Percentiles rank a stretch among this genome's conserved stretches.
These are phyloP conservation scores for Botrytis byssoidea DNA, from an alignment of 2,329 filamentous ascomycete genomes.

Conservation along the genomic window DNA sequence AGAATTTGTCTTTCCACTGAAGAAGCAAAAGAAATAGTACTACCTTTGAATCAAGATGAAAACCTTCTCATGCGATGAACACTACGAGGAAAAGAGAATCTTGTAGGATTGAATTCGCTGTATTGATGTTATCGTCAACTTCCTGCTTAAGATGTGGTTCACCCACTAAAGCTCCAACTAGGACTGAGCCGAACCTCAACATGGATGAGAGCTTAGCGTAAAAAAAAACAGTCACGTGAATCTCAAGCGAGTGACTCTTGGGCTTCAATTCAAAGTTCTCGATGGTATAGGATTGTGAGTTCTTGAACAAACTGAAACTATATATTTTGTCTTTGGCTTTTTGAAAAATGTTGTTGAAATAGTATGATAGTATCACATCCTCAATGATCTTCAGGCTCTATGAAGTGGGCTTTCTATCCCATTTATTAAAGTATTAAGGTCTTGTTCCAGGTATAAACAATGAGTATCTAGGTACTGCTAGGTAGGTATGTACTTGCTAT, in stretches of 20 bases:
- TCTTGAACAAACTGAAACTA: not conserved
- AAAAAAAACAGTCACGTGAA: conserved; percentile 1
- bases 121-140: conserved; percentile 20
- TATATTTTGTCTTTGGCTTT: not conserved
- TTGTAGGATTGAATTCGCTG: conserved; percentile 1
- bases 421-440: not conserved
- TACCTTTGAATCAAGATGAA: not conserved
- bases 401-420: not conserved
- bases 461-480: not conserved
- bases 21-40: not conserved
- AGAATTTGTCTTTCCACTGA: not conserved
- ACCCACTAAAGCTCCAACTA: conserved; percentile 14
- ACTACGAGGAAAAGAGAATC: not conserved
- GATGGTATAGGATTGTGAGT: not conserved
- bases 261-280: not conserved
- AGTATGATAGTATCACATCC: not conserved
- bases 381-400: not conserved
- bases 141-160: conserved; percentile 18
- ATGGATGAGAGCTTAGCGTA: conserved; percentile 21
- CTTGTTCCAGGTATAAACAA: conserved; percentile 1
- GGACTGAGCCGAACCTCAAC: conserved; percentile 19
- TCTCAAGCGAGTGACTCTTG: not conserved
- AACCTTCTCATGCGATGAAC: not conserved
- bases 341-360: not conserved
- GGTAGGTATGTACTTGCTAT: not conserved